Evolutionary conservation across 1,139 yeast species (phyloP).

Genomic region (Yamadazyma triangularis): DNA sequence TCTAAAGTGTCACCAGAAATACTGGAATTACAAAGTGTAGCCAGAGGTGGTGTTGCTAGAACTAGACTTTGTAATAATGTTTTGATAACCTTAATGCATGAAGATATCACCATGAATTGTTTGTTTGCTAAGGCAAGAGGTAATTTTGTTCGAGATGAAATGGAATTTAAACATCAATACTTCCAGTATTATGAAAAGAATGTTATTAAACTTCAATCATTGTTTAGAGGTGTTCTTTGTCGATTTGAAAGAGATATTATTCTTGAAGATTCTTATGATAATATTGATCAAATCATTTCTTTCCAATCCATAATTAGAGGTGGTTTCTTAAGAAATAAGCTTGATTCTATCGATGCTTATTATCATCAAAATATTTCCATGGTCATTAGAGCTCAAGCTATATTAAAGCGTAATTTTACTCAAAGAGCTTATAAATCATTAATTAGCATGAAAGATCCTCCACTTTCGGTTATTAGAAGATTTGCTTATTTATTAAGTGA

Average conservation of each 20-base stretch:
- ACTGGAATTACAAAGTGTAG: constrained; percentile 45
- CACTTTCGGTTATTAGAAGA: constrained; percentile 67
- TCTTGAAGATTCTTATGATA: constrained; percentile 51
- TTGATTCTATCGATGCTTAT: constrained; percentile 41
- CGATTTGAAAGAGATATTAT: constrained; percentile 48
- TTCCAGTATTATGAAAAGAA: constrained; percentile 20
- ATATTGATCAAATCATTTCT: constrained; percentile 30
- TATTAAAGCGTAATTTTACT: constrained; percentile 62
- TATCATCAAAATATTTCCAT: constrained; percentile 53
- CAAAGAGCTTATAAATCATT: constrained; percentile 72
- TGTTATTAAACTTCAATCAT: constrained; percentile 29
- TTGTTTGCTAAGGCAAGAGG: constrained; percentile 48
- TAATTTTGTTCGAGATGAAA: constrained; percentile 26
- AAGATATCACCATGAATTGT: constrained; percentile 31
- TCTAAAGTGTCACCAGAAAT: constrained; percentile 11
- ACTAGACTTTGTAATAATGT: constrained; percentile 41
- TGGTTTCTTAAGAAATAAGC: constrained; percentile 26
- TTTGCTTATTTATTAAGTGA: constrained; percentile 78
- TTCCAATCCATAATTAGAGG: constrained; percentile 56
- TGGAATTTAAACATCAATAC: constrained; percentile 17
- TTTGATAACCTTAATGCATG: constrained; percentile 37
- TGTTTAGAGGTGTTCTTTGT: constrained; percentile 43
- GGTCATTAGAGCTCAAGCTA: constrained; percentile 71
- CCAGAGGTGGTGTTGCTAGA: constrained; percentile 51
- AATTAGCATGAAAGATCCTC: constrained; percentile 68